These are phyloP conservation scores for Ophidiomyces ophidiicola DNA, from an alignment of 2,329 filamentous ascomycete genomes.

Conservation along the genomic window DNA sequence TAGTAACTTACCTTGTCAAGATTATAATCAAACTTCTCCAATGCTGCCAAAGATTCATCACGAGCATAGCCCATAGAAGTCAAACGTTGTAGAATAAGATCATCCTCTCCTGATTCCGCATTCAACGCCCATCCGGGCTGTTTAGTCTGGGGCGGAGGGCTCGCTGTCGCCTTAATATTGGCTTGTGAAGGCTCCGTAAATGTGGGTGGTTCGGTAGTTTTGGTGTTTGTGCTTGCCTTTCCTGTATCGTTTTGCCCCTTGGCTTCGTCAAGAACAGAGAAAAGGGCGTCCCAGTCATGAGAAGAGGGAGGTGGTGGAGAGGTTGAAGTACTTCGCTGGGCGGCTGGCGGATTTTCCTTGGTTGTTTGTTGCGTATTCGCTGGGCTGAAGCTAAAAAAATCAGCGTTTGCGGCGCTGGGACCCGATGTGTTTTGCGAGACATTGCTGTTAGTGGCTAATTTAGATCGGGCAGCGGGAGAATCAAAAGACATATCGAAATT, in stretches of 20 bases:
- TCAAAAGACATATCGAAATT: constrained; percentile 40
- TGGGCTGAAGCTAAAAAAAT: constrained; percentile 32
- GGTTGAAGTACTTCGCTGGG: constrained; percentile 7
- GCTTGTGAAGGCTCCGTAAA: constrained; percentile 7
- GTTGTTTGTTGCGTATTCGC: constrained; percentile 19
- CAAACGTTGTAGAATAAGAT: constrained; percentile 78
- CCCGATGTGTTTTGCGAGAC: constrained; percentile 16
- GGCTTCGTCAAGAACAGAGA: constrained; percentile 61
- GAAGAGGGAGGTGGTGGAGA: constrained; percentile 29
- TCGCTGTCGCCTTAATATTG: constrained; percentile 9
- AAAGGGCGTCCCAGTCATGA: constrained; percentile 93
- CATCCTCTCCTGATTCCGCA: constrained; percentile 68
- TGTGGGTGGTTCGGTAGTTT: constrained; percentile 14
- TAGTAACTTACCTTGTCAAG: constrained; percentile 65
- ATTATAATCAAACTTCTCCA: constrained; percentile 95
- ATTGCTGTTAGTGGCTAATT: constrained; percentile 16
- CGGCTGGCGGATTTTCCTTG: background rate
- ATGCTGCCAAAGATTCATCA: constrained; percentile 58
- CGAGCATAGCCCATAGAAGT: constrained; percentile 81
- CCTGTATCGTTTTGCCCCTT: constrained; percentile 19
- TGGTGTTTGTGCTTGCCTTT: constrained; percentile 17
- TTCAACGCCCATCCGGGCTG: constrained; percentile 56
- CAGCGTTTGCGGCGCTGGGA: constrained; percentile 21
- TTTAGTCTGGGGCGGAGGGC: constrained; percentile 20
- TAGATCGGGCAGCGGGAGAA: constrained; percentile 25